Base-by-base conservation (phyloP, 495 filamentous ascomycete genomes). In the Penicillium atrosanguineum region DNA sequence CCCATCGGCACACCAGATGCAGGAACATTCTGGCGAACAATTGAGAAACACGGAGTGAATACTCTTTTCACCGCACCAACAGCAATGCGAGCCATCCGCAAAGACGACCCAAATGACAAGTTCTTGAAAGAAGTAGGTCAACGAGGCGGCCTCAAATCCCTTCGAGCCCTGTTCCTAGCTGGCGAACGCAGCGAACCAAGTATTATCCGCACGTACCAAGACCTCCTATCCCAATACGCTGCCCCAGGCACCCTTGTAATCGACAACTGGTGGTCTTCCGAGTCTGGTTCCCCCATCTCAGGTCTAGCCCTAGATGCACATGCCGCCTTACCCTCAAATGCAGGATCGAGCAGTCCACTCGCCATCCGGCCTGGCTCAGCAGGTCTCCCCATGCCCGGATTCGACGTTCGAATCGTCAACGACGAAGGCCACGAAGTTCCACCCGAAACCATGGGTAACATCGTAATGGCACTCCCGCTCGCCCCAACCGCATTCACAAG, bases 191-290 rank as follows among this genome's bases (percentile, higher is more conserved):
- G 88, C 51, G 92, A 97, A 61, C 91, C 92, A 6, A 86, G 84
- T 47, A 91, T 97, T 61, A 79, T 97, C 3, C 79, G 78, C 9
- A 83, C 87, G 65, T 96, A 91, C 53, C 87, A 91, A 59, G 73
- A 83, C 6, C 77, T 95, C 1, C 73, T 96, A 3, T 60, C 71
- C 11, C 73, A 79, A 47, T 83, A 90, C 57, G 86, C 81, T 36
- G 82, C 83, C 0, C 72, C 70, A 1, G 79, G 79, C 26, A 84
- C 90, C 0, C 72, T 80, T 25, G 88, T 96, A 15, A 78, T 96
- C 46, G 92, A 97, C 66, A 95, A 96, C 64, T 97, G 92, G 92
- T 97, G 92, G 92, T 93, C 89, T 4, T 93, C 89, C 1, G 92
- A 96, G 69, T 90, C 88, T 1, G 92, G 92, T 7, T 90, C 87